These are phyloP conservation scores for Leucosporidium yakuticum DNA, from an alignment of 768 basidiomycete genomes.

Conservation along the genomic window DNA sequence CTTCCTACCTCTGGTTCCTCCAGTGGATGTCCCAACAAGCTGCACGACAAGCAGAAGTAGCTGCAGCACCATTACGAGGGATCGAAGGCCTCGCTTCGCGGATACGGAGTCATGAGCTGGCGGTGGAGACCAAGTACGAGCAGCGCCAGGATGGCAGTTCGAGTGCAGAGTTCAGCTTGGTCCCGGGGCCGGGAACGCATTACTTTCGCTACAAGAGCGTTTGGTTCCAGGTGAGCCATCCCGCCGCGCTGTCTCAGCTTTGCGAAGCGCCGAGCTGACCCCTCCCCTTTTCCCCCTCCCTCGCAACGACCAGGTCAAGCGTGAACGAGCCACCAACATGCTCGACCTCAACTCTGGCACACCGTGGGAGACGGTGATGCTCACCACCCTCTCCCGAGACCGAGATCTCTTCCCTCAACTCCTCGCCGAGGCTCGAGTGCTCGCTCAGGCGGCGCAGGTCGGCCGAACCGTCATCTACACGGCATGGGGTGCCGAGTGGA, in stretches of 20 bases:
- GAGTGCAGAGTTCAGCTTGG: conserved; percentile 81
- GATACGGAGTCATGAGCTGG: conserved; percentile 79
- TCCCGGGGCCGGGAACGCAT: conserved; percentile 91
- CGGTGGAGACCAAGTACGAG: conserved; percentile 80
- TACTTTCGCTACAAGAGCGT: conserved; percentile 82
- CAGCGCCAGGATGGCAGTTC: conserved; percentile 89
- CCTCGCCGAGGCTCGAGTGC: conserved; percentile 78
- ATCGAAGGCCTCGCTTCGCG: conserved; percentile 36
- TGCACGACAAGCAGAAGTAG: conserved; percentile 42
- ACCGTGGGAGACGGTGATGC: conserved; percentile 94
- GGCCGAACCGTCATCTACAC: conserved; percentile 94
- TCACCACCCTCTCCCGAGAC: conserved; percentile 86
- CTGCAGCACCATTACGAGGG: conserved; percentile 14
- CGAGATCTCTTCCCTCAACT: conserved; percentile 70
- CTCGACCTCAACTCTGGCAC: conserved; percentile 84
- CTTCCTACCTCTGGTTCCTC: conserved; percentile 92
- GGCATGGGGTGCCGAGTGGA: conserved; percentile 95
- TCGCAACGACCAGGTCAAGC: conserved; percentile 73
- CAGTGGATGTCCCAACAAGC: conserved; percentile 83
- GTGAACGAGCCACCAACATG: conserved; percentile 86
- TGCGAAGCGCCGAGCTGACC: neutral
- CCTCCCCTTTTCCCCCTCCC: neutral
- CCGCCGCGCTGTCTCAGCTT: neutral
- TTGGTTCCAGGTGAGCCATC: conserved; percentile 78
- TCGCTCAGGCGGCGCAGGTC: conserved; percentile 77